Percentiles rank a stretch among this genome's conserved stretches.
Evolutionary conservation across 2,329 filamentous ascomycete species (phyloP).

Genomic region (Xylariaceae sp.): DNA sequence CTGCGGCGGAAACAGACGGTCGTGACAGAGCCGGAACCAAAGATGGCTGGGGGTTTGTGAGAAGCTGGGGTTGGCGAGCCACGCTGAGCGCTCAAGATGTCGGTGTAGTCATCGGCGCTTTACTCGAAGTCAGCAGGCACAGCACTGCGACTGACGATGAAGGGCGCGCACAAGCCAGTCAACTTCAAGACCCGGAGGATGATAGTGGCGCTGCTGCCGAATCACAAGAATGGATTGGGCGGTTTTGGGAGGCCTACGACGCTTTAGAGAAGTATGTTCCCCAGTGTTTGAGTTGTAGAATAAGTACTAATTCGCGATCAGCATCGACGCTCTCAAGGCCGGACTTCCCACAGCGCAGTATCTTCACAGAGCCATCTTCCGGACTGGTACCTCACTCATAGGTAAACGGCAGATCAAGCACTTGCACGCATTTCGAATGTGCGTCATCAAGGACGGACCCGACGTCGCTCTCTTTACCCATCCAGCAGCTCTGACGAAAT

Average conservation of each 20-base stretch:
- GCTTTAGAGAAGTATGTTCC: slow-evolving; percentile 60
- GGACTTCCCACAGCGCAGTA: slow-evolving; percentile 82
- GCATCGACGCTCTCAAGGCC: slow-evolving; percentile 70
- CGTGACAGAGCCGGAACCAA: slow-evolving; percentile 68
- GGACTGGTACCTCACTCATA: slow-evolving; percentile 84
- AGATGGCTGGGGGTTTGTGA: slow-evolving; percentile 94
- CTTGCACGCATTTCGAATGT: slow-evolving; percentile 88
- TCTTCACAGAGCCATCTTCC: slow-evolving; percentile 86
- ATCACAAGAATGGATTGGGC: slow-evolving; percentile 60
- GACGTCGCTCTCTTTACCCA: slow-evolving; percentile 91
- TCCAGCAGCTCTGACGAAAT: slow-evolving; percentile 85
- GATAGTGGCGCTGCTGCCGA: slow-evolving; percentile 46
- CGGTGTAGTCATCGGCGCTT: slow-evolving; percentile 84
- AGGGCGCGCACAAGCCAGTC: slow-evolving; percentile 30
- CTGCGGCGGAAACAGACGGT: slow-evolving; percentile 67
- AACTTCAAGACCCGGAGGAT: slow-evolving; percentile 39
- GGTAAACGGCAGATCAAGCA: slow-evolving; percentile 94
- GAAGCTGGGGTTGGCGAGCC: slow-evolving; percentile 96
- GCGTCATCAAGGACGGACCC: slow-evolving; percentile 89
- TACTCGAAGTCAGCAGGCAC: slow-evolving; percentile 82
- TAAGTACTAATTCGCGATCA: slow-evolving; percentile 36
- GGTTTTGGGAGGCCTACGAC: slow-evolving; percentile 71
- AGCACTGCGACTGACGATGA: slow-evolving; percentile 34
- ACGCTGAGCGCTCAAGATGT: slow-evolving; percentile 92
- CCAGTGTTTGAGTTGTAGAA: background rate